A percentile compares a stretch with the other conserved stretches of the same genome.
Evolutionary conservation across 2,329 filamentous ascomycete species (phyloP).

Genomic region (Venturia nashicola): DNA sequence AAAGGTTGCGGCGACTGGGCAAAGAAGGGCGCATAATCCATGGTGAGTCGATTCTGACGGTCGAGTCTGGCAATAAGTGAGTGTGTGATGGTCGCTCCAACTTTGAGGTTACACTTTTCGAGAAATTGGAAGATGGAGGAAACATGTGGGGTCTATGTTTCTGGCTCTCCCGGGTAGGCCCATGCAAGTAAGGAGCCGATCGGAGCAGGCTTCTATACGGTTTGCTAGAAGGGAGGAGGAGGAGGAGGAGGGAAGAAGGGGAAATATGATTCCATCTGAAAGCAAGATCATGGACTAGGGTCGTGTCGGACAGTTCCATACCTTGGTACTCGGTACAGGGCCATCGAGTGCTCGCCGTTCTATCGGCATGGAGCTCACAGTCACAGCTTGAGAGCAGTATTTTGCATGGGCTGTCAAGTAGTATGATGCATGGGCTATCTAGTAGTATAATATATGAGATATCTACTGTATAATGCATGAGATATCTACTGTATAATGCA

Average conservation of each 20-base stretch:
- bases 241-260: background rate
- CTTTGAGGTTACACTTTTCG: background rate
- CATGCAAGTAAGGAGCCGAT: background rate
- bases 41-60: background rate
- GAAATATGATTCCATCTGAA: background rate
- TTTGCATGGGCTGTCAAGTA: no score
- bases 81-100: background rate
- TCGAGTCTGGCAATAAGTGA: background rate
- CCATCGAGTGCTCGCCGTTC: background rate
- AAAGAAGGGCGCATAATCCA: slow-evolving; percentile 9
- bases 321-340: no score
- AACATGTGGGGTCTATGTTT: background rate
- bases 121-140: background rate
- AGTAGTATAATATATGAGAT: no score
- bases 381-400: background rate
- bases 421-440: no score
- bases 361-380: background rate
- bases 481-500: no score
- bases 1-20: slow-evolving; percentile 8
- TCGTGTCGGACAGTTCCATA: background rate
- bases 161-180: background rate
- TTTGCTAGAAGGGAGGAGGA: no score
- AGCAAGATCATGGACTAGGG: background rate
- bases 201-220: background rate
- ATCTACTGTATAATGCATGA: no score